Conservation (phyloP, 139 green algal genomes). For the Chlamydomonas asymmetrica region DNA sequence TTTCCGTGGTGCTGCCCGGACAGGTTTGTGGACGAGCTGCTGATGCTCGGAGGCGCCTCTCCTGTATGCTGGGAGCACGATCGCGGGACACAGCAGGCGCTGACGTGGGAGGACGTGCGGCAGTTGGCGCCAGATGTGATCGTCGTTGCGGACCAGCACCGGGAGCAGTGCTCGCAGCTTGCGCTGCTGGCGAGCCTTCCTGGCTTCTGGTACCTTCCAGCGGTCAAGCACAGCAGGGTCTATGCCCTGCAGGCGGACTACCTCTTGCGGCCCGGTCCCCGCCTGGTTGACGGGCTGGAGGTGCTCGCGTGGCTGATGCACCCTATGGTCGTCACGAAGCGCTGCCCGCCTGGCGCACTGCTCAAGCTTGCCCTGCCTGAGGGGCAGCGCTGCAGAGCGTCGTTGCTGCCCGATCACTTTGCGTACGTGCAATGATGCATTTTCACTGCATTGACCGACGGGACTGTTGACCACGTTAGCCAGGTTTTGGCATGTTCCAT, state of each 20-base stretch:
- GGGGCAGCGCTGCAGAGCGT: constrained; percentile 77
- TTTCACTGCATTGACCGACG: too few species aligned
- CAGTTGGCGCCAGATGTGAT: constrained; percentile 72
- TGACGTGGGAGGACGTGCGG: constrained; percentile 52
- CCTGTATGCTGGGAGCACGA: too few species aligned
- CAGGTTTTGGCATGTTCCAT: too few species aligned
- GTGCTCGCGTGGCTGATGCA: constrained; percentile 76
- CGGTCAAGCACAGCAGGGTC: constrained; percentile 72
- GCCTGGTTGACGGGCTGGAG: constrained; percentile 87
- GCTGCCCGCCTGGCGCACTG: constrained; percentile 30
- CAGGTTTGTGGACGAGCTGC: constrained; percentile 66
- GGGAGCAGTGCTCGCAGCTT: constrained; percentile 42
- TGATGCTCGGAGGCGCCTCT: constrained; percentile 55
- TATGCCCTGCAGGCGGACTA: constrained; percentile 71
- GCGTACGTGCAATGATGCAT: neutral
- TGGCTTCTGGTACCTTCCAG: constrained; percentile 89
- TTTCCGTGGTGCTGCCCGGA: too few species aligned
- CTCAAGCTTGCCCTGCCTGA: constrained; percentile 74
- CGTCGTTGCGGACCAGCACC: too few species aligned
- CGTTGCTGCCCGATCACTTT: constrained; percentile 79
- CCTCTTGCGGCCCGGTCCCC: constrained; percentile 68
- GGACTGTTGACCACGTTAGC: too few species aligned
- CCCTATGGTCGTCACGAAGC: constrained; percentile 27
- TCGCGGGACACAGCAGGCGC: too few species aligned
- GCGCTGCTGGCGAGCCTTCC: constrained; percentile 69